phyloP scores from a whole-genome alignment of 192 early-diverging fungal genomes.

The Entrophospora sp. region DNA sequence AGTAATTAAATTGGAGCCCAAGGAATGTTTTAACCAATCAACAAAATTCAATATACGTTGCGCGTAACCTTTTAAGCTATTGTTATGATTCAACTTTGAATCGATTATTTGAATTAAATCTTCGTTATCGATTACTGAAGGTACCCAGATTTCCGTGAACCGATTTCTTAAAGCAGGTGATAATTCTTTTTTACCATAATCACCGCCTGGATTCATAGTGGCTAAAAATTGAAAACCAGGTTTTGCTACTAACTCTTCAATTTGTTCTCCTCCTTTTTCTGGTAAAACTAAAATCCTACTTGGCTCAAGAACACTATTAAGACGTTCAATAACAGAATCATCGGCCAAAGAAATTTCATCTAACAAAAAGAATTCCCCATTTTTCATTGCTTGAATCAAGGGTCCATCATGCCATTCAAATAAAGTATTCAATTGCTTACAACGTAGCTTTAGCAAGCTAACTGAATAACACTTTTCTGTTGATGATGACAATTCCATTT shows the following conservation, averaged over 20 bases:
- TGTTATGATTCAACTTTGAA: slow-evolving; percentile 38
- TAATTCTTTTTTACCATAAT: slow-evolving; percentile 98
- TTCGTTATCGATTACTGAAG: slow-evolving; percentile 64
- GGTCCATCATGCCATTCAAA: slow-evolving; percentile 99
- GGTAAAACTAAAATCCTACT: slow-evolving; percentile 75
- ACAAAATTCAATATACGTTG: slow-evolving; percentile 73
- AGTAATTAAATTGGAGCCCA: slow-evolving; percentile 46
- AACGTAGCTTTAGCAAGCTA: too few species aligned
- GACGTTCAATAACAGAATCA: slow-evolving; percentile 93
- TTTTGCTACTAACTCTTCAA: slow-evolving; percentile 60
- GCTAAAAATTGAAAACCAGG: slow-evolving; percentile 85
- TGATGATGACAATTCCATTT: not conserved
- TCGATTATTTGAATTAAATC: slow-evolving; percentile 66
- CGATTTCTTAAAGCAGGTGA: slow-evolving; percentile 95
- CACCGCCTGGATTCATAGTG: slow-evolving; percentile 99
- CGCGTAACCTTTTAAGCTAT: slow-evolving; percentile 36
- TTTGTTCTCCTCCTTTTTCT: slow-evolving; percentile 72
- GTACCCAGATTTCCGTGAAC: slow-evolving; percentile 98
- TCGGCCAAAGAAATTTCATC: slow-evolving; percentile 99
- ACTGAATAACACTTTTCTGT: too few species aligned
- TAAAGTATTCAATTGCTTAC: slow-evolving; percentile 46
- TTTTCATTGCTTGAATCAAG: slow-evolving; percentile 79
- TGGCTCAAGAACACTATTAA: slow-evolving; percentile 93
- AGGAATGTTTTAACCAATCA: slow-evolving; percentile 57
- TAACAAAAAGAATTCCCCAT: slow-evolving; percentile 82